Base-by-base conservation (phyloP, 345 rosid genomes). In the Luvunga scandens region DNA sequence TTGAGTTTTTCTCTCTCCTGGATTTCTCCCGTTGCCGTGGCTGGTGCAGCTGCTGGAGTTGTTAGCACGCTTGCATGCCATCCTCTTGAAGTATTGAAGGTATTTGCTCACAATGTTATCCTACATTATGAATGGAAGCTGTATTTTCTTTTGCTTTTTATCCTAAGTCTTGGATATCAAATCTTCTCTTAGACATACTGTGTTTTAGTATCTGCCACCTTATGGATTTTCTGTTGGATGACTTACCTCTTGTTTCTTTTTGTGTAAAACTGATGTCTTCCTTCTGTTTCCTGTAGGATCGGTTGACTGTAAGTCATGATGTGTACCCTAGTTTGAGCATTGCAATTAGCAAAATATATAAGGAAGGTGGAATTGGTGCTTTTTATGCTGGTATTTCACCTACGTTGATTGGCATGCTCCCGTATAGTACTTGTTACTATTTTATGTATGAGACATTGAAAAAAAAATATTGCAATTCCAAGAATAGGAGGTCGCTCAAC, bases 1-100 rank as follows among this genome's bases (percentile, higher is more conserved):
- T 77, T 93, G 78, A 86, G 81, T 77, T 82, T 91, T 0, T 83
- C 98, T 33, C 89, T 94, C 72, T 84, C 90, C 3, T 97, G 98
- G 98, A 84, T 94, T 77, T 94, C 98, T 78, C 98, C 98, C 18
- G 88, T 89, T 84, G 98, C 98, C 27, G 93, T 91, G 57, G 99
- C 90, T 76, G 99, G 97, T 86, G 99, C 98, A 62, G 93, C 98
- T 82, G 99, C 98, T 62, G 99, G 99, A 70, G 73, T 97, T 83
- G 88, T 85, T 38, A 86, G 98, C 84, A 94, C 98, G 2, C 98
- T 97, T 73, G 98, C 81, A 5, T 97, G 99, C 78, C 98, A 97
- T 87, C 98, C 99, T 76, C 98, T 94, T 34, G 99, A 97, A 90
- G 99, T 97, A 79, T 84, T 97, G 81, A 97, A 97, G 98, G 99